Base-by-base conservation (phyloP, 2,329 filamentous ascomycete genomes). In the Exophiala mesophila region DNA sequence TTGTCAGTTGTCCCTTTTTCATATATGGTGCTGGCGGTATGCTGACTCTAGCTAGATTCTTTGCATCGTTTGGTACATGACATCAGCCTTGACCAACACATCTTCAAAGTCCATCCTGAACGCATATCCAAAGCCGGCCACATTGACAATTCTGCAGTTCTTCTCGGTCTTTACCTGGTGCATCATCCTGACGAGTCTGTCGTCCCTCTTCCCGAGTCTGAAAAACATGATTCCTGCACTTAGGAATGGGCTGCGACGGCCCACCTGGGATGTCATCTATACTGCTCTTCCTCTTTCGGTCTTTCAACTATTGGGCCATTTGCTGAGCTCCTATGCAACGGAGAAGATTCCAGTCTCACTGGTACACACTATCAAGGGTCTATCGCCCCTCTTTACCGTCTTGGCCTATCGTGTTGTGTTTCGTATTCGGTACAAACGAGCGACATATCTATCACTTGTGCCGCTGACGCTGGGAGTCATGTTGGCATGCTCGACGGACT, bases 61-160 rank as follows among this genome's bases (percentile, higher is more conserved):
- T 36, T 97, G 90, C 66, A 69, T 89, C 44, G 68, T 90, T 59
- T 97, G 92, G 92, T 98, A 97, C 71, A 77, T 85, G 63, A 94
- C 89, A 17, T 97, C 90, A 31, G 92, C 94, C 50, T 72, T 97
- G 55, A 96, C 92, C 49, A 98, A 97, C 63, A 96, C 92, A 2
- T 97, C 92, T 17, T 96, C 92, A 39, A 98, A 98, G 69, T 86
- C 90, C 13, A 98, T 98, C 59, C 74, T 97, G 49, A 96, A 88
- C 55, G 85, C 87, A 31, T 87, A 96, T 54, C 81, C 86, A 45
- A 92, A 88, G 65, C 90, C 90, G 1, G 85, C 92, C 21, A 96
- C 90, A 15, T 76, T 97, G 57, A 97, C 90, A 1, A 74, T 95
- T 44, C 74, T 95, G 38, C 92, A 98, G 72, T 98, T 98, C 67